Base-by-base conservation (phyloP, 192 early-diverging fungal species). In the Diversispora eburnea region DNA sequence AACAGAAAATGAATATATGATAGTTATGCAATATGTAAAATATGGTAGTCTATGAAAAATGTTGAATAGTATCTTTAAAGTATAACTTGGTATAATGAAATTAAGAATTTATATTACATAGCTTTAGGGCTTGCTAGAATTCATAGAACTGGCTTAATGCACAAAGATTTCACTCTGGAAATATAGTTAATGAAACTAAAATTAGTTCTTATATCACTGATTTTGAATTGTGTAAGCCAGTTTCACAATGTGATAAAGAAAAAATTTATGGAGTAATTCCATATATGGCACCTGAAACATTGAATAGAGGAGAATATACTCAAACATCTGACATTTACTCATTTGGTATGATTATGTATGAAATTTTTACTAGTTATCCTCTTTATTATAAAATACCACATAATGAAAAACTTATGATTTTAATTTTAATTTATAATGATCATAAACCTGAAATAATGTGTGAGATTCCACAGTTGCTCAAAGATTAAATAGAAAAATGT, bases 111-210 rank as follows among this genome's bases (percentile, higher is more conserved):
- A 15, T 63, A 54, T 17, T 57, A 68, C 43, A 77, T 78, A 13
- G 73, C 78, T 43, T 19, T 72, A 5, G 67, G 77, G 8, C 70
- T 81, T 17, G 71, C 66, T 43, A 56, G 48, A 1, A 77, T 80
- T 8, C 82, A 83, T 68, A 76, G 80, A 51, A 75, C 77, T 5
- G 73, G 75, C 0, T 77, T 78, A 51, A 62, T 77, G 22, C 82
- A 83, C n/a, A 66, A 77, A 13, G 79, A 83, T 70, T 83, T 7
- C 82, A 83, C 70, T 74, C 70, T 63, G 79, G 79, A 15, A 83
- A 83, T 67, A 83, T 83, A 25, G 51, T 80, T 71, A 78, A 75
- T 41, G 61, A 75, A 56, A 2, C 8, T 70, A 8, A 3, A 7
- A 22, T 15, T 19, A 6, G 3, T n/a, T 46, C 60, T 60, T 55